These are phyloP conservation scores for Trichosanthes cucumerina DNA, from an alignment of 306 rosid genomes.

Conservation along the genomic window DNA sequence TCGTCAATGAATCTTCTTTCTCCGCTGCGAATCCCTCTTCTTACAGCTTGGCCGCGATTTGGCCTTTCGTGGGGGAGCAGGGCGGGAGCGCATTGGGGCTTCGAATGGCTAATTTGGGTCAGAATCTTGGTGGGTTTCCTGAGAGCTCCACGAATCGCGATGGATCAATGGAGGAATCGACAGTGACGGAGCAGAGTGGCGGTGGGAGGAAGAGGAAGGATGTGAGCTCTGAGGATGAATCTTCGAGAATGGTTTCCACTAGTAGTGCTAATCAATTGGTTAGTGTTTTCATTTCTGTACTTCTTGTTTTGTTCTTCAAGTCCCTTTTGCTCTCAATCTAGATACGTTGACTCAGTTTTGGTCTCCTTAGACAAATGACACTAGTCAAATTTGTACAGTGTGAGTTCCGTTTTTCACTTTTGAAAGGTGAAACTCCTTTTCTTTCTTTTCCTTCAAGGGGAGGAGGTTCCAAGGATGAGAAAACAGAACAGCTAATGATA, in stretches of 20 bases:
- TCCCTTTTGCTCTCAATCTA: neutral
- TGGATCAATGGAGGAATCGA: constrained; percentile 59
- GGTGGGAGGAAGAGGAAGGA: constrained; percentile 52
- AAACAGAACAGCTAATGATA: neutral
- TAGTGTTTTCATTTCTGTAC: constrained; percentile 14
- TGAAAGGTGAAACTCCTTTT: neutral
- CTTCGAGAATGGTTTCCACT: constrained; percentile 52
- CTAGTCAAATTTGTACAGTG: neutral
- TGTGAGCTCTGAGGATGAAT: constrained; percentile 52
- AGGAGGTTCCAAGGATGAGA: constrained; percentile 6
- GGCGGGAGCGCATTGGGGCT: constrained; percentile 30
- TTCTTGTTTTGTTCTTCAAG: neutral
- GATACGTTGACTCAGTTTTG: constrained; percentile 11
- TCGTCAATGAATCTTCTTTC: constrained; percentile 65
- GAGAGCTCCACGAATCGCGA: constrained; percentile 33
- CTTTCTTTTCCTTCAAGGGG: neutral
- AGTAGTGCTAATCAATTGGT: constrained; percentile 49
- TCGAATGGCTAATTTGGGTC: constrained; percentile 31
- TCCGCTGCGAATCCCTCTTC: constrained; percentile 64
- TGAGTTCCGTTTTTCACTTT: neutral
- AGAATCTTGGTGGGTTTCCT: constrained; percentile 13
- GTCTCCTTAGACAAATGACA: neutral
- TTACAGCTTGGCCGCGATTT: constrained; percentile 66
- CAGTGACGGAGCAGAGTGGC: constrained; percentile 51
- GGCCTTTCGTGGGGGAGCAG: constrained; percentile 41